Percentiles rank a stretch among this genome's conserved stretches.
Conservation (phyloP, 495 filamentous ascomycete species). For the Amphirosellinia nigrospora region DNA sequence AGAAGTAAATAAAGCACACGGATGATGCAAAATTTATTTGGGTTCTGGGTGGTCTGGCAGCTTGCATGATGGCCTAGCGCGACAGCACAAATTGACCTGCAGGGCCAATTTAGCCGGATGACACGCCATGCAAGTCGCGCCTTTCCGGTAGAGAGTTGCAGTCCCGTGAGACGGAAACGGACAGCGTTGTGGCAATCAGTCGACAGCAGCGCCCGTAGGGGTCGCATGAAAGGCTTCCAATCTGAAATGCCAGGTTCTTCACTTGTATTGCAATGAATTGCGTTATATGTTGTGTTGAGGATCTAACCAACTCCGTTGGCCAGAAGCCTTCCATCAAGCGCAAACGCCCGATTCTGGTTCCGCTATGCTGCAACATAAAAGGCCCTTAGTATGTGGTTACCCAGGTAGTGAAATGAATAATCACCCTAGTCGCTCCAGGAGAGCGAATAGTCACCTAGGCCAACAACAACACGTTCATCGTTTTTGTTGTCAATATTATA, state of each 20-base stretch:
- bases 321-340: not conserved
- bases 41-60: not conserved
- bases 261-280: not conserved
- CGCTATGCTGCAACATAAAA: not conserved
- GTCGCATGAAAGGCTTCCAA: not conserved
- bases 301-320: not conserved
- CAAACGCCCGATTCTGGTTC: not conserved
- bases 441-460: not conserved
- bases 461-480: not conserved
- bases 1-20: not conserved
- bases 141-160: not conserved
- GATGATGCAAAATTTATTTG: not conserved
- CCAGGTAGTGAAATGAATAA: not conserved
- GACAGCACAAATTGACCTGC: constrained; percentile 16
- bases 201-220: not conserved
- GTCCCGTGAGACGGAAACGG: constrained; percentile 8
- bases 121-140: not conserved
- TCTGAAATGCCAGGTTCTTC: not conserved
- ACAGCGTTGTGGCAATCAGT: not conserved
- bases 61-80: constrained; percentile 10
- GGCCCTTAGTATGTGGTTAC: not conserved
- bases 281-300: not conserved
- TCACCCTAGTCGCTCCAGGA: not conserved
- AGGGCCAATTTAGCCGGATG: constrained; percentile 21
- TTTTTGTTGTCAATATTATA: not conserved